Evolutionary conservation across 306 rosid genomes (phyloP).

Genomic region (Arachis hypogaea): DNA sequence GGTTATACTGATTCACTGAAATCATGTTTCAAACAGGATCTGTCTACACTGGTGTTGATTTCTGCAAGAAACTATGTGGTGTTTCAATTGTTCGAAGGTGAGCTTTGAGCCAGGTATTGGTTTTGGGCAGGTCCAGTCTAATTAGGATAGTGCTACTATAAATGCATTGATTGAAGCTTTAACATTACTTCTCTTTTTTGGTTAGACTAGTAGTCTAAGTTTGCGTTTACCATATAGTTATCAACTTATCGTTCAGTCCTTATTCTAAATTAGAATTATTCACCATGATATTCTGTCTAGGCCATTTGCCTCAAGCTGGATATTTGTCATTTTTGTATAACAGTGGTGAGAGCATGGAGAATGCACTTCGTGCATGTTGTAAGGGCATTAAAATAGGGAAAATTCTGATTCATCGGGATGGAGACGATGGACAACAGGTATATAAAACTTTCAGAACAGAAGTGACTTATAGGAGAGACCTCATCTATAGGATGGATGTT

Average conservation of each 20-base stretch:
- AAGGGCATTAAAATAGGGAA: conserved; percentile 98
- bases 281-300: neutral
- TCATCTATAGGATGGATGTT: conserved; percentile 10
- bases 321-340: conserved; percentile 40
- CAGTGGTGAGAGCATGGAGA: conserved; percentile 99
- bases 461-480: conserved; percentile 14
- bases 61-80: conserved; percentile 97
- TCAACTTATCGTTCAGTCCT: conserved; percentile 6
- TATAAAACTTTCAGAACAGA: conserved; percentile 15
- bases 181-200: conserved; percentile 25
- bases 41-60: conserved; percentile 92
- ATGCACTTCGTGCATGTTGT: conserved; percentile 96
- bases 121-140: conserved; percentile 37
- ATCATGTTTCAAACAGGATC: conserved; percentile 59
- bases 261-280: conserved; percentile 9
- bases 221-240: conserved; percentile 1
- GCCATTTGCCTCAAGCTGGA: conserved; percentile 16
- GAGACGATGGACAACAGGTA: conserved; percentile 96
- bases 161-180: conserved; percentile 19
- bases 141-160: conserved; percentile 21
- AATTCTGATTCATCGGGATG: conserved; percentile 96
- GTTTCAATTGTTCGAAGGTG: conserved; percentile 97
- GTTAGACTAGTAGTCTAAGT: conserved; percentile 26
- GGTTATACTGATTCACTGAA: conserved; percentile 12
- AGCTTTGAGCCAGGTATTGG: conserved; percentile 63